Evolutionary conservation across 495 filamentous ascomycete species (phyloP), one percentile per base, ranked within the genome.

Genomic region (Pyronema domesticum): DNA sequence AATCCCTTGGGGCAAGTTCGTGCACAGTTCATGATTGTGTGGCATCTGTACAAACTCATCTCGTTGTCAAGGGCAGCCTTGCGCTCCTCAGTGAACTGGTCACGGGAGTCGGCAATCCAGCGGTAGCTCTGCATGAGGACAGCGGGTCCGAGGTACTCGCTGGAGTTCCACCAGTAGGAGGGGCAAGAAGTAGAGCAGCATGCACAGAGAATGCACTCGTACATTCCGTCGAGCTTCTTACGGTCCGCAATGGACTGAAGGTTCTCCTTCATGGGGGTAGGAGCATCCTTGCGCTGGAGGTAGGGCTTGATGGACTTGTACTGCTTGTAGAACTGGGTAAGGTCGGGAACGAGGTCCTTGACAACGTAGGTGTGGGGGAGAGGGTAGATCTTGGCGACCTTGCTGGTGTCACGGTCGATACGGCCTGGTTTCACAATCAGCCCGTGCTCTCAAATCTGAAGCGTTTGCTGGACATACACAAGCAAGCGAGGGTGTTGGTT

Each of bases 231-330:
- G 55, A 98, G 81, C 78, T 95, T 98, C 73, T 80, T 84, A 63
- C 89, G 87, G 54, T 96, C 86, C 55, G 76, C 85, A 68, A 83
- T 84, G 62, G 75, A 82, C 73, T 96, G 91, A 53, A 84, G 81
- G 76, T 82, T 79, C 71, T 98, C 91, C 60, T 81, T 85, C 58
- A 89, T 86, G 64, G 91, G 82, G 37, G 78, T 75, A 13, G 83
- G 70, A 39, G 81, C 79, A 35, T 82, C 88, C 57, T 86, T 80
- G 58, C 86, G 76, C 72, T 95, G 91, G 36, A 98, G 83, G 68
- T 94, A 98, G 6, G 91, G 91, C 78, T 98, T 94, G 74, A 98
- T 94, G 18, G 89, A 95, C 73, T 94, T 94, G 80, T 98, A 98
- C 77, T 98, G 91, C 76, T 95, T 95, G 83, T 98, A 98, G 80